Evolutionary conservation across 2,329 filamentous ascomycete genomes (phyloP).

Genomic region (Rutstroemia sp.): DNA sequence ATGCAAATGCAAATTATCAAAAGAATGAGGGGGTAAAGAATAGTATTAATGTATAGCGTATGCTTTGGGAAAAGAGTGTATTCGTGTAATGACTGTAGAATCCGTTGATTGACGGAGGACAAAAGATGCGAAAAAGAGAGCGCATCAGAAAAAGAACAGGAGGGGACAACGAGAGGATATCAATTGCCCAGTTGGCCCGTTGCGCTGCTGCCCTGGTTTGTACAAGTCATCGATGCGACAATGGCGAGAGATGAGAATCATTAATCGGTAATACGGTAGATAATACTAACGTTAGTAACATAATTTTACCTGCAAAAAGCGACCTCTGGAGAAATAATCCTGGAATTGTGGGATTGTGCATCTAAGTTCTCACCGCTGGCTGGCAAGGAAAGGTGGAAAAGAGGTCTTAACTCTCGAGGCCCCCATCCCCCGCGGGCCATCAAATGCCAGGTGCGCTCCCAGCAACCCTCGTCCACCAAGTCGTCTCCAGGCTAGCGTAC

Average conservation of each 20-base stretch:
- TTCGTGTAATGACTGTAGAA: neutral
- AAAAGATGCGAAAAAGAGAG: neutral
- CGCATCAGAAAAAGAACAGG: constrained; percentile 7
- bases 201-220: neutral
- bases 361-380: neutral
- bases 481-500: too few relatives aligned
- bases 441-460: too few relatives aligned
- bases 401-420: too few relatives aligned
- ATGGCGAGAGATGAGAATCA: neutral
- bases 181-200: neutral
- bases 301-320: neutral
- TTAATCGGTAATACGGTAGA: too few relatives aligned
- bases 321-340: neutral
- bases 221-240: constrained; percentile 9
- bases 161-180: constrained; percentile 9
- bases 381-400: neutral
- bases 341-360: too few relatives aligned
- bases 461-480: too few relatives aligned
- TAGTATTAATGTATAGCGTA: neutral
- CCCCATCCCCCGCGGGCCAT: too few relatives aligned
- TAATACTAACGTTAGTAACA: constrained; percentile 28
- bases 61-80: neutral
- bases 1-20: neutral
- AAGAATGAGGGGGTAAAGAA: neutral
- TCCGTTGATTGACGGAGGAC: neutral